These are phyloP conservation scores for Colletotrichum phormii DNA, from an alignment of 2,329 filamentous ascomycete species.

Conservation along the genomic window DNA sequence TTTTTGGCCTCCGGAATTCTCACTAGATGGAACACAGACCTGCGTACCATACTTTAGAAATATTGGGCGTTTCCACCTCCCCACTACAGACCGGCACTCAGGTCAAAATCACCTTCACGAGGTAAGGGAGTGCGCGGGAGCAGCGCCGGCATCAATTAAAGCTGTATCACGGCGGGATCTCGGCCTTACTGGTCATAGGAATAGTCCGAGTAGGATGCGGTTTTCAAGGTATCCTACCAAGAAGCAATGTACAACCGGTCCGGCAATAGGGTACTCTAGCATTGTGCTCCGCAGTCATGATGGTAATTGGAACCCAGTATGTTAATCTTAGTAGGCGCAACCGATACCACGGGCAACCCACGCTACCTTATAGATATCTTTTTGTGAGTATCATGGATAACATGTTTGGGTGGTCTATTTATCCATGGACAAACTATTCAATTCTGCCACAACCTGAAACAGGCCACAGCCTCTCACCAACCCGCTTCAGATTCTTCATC, in stretches of 20 bases:
- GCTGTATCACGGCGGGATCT: background rate
- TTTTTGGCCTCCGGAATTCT: background rate
- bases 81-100: background rate
- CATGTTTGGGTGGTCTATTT: background rate
- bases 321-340: too few species aligned
- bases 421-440: background rate
- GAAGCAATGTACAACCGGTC: too few species aligned
- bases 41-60: background rate
- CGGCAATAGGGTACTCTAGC: too few species aligned
- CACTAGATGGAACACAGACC: background rate
- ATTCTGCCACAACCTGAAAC: background rate
- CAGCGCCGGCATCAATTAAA: background rate
- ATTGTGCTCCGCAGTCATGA: too few species aligned
- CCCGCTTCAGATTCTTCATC: background rate
- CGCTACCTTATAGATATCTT: too few species aligned
- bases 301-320: too few species aligned
- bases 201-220: background rate
- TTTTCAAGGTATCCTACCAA: too few species aligned
- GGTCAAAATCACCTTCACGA: background rate
- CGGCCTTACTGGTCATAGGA: background rate
- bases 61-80: background rate
- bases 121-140: background rate
- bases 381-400: too few species aligned
- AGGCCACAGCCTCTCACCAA: background rate
- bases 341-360: too few species aligned